Percentiles rank a stretch among this genome's conserved stretches.
phyloP scores from a whole-genome alignment of 352 stramenopile genomes.

The Thraustochytrium striatum region DNA sequence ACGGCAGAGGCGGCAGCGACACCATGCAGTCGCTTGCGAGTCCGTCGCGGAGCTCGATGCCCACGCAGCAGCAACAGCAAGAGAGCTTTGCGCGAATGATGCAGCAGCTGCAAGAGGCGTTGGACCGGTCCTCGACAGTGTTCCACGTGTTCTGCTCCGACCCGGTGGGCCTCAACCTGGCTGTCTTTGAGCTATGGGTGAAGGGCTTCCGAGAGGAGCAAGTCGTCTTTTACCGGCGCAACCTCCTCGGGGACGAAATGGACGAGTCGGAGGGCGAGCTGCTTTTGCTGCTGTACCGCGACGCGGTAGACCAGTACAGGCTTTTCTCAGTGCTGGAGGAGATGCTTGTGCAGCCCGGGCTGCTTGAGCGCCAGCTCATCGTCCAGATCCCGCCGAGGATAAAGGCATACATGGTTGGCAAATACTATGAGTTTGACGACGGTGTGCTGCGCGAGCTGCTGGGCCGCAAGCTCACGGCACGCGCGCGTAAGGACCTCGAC shows the following conservation, averaged over 20 bases:
- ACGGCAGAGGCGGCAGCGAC: too few relatives aligned
- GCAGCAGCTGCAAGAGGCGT: slow-evolving; percentile 19
- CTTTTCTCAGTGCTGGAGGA: slow-evolving; percentile 75
- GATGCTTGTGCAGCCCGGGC: slow-evolving; percentile 69
- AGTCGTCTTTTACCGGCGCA: slow-evolving; percentile 39
- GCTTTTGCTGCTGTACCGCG: slow-evolving; percentile 40
- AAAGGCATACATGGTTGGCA: slow-evolving; percentile 72
- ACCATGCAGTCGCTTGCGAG: too few relatives aligned
- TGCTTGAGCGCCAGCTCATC: slow-evolving; percentile 70
- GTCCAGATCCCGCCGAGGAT: slow-evolving; percentile 71
- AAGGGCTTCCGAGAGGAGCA: slow-evolving; percentile 36
- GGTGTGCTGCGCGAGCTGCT: slow-evolving; percentile 68
- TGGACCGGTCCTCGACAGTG: slow-evolving; percentile 27
- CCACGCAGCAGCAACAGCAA: too few relatives aligned
- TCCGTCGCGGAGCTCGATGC: too few relatives aligned
- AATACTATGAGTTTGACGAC: slow-evolving; percentile 70
- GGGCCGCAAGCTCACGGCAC: slow-evolving; percentile 71
- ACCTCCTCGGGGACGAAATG: slow-evolving; percentile 8
- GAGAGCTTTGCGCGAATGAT: slow-evolving; percentile 9
- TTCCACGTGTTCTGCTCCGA: slow-evolving; percentile 41
- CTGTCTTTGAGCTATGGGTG: slow-evolving; percentile 47
- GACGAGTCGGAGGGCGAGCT: slow-evolving; percentile 31
- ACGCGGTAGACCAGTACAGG: slow-evolving; percentile 61
- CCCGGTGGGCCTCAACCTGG: slow-evolving; percentile 38
- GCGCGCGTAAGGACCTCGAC: slow-evolving; percentile 74